Evolutionary conservation across 2,329 filamentous ascomycete genomes (phyloP), one percentile per base, ranked within the genome.

Genomic region (Atkinsonella hypoxylon): DNA sequence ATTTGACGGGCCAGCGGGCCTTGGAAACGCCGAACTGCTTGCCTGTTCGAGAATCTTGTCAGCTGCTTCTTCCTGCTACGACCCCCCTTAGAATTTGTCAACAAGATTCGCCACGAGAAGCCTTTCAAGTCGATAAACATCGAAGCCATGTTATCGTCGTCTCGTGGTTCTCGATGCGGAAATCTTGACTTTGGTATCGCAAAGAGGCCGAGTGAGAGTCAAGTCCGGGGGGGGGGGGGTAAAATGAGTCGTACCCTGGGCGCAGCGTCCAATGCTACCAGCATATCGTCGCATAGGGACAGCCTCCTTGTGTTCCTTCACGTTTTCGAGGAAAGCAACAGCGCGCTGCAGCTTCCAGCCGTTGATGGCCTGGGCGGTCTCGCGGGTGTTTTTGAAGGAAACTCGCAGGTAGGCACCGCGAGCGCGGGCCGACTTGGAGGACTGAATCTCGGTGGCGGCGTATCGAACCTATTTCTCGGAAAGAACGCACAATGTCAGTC

Each of bases 361-460:
- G 78, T 93, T 97, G 83, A 98, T 95, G 68, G 90, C 90, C 81
- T 97, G 93, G 61, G 94, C 93, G 63, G 91, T 96, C 82, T 98
- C 94, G 70, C 93, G 89, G 72, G 93, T 98, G 85, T 98, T 98
- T 86, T 98, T 98, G 88, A 96, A 98, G 66, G 88, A 95, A 66
- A 97, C 91, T 72, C 93, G 89, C 67, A 98, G 87, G 82, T 97
- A 98, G 73, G 90, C 89, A 76, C 94, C 93, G 77, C 93, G 90
- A 71, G 91, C 87, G 79, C 91, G 89, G 75, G 93, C 93, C 78
- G 88, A 95, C 83, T 95, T 96, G 65, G 84, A 81, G 74, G 83
- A 77, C 67, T 85, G 79, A 72, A 94, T 91, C 72, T 89, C 81
- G 70, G 84, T 87, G 71, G 87, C 87, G 76, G 89, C 89, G 89